Evolutionary conservation across 73 alveolate genomes (phyloP).

Genomic region (Stentor coeruleus): DNA sequence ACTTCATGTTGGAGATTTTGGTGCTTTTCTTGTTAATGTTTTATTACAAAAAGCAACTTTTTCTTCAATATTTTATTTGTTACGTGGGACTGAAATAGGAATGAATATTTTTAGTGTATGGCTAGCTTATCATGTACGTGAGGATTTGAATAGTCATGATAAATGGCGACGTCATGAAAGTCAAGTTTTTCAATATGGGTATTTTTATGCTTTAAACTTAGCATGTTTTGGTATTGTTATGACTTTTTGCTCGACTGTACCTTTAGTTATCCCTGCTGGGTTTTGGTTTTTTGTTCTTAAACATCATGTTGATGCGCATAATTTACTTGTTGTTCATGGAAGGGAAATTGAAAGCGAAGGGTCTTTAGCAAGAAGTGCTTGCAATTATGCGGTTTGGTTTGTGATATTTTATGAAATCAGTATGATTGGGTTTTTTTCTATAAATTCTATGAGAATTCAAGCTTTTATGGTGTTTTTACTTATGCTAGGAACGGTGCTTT

Average conservation of each 20-base stretch:
- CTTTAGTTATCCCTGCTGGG: constrained; percentile 88
- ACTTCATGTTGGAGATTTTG: constrained; percentile 64
- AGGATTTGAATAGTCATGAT: constrained; percentile 70
- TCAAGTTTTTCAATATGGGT: constrained; percentile 82
- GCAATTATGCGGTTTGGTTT: constrained; percentile 30
- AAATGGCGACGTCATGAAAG: constrained; percentile 80
- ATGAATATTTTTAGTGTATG: constrained; percentile 71
- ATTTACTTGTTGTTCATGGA: constrained; percentile 70
- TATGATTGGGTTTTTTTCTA: constrained; percentile 50
- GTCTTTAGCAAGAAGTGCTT: constrained; percentile 32
- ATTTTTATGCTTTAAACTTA: constrained; percentile 85
- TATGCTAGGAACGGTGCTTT: constrained; percentile 27
- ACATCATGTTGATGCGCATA: constrained; percentile 81
- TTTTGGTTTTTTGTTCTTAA: constrained; percentile 67
- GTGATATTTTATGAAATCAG: constrained; percentile 42
- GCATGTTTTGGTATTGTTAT: constrained; percentile 78
- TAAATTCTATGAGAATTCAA: constrained; percentile 26
- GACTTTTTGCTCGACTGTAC: constrained; percentile 79
- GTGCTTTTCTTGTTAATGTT: constrained; percentile 78
- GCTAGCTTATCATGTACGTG: constrained; percentile 77
- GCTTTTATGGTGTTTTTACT: constrained; percentile 29
- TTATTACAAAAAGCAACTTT: constrained; percentile 77
- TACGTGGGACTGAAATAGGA: constrained; percentile 79
- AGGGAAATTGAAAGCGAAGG: constrained; percentile 68
- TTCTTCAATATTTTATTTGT: constrained; percentile 64